Evolutionary conservation across 176 grass and related monocot genomes (phyloP).

Genomic region (Oryza australiensis): DNA sequence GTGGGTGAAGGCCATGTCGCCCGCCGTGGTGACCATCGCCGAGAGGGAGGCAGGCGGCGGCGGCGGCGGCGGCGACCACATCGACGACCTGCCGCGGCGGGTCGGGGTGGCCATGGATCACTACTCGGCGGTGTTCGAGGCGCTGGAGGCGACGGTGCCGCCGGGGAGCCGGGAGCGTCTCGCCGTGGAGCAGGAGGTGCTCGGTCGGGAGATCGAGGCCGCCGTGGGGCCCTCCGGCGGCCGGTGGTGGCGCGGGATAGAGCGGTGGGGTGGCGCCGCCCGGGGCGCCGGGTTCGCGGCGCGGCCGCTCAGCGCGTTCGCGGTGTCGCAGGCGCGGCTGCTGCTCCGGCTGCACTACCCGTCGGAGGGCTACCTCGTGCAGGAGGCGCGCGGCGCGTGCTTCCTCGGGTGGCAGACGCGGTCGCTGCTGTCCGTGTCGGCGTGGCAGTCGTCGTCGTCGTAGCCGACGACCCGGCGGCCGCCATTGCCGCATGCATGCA

Average conservation of each 20-base stretch:
- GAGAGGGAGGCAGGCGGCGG: slow-evolving; percentile 58
- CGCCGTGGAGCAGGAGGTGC: slow-evolving; percentile 82
- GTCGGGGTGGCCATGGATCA: slow-evolving; percentile 59
- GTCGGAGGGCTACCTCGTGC: slow-evolving; percentile 85
- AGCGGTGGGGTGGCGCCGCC: slow-evolving; percentile 64
- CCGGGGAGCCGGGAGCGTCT: slow-evolving; percentile 75
- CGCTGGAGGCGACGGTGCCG: slow-evolving; percentile 85
- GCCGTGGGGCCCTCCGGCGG: slow-evolving; percentile 40
- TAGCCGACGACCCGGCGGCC: neutral
- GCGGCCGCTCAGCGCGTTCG: slow-evolving; percentile 71
- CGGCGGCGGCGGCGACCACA: slow-evolving; percentile 28
- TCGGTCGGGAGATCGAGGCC: slow-evolving; percentile 76
- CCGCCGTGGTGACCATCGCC: slow-evolving; percentile 74
- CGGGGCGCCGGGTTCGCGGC: slow-evolving; percentile 51
- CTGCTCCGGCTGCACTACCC: slow-evolving; percentile 98
- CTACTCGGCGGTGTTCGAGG: slow-evolving; percentile 86
- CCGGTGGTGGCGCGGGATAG: slow-evolving; percentile 59
- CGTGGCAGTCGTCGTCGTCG: slow-evolving; percentile 71
- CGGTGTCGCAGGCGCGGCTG: slow-evolving; percentile 82
- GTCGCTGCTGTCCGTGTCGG: slow-evolving; percentile 89
- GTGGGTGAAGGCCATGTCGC: slow-evolving; percentile 65
- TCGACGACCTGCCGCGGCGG: slow-evolving; percentile 41
- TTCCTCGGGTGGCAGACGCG: slow-evolving; percentile 90
- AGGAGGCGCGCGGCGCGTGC: slow-evolving; percentile 72
- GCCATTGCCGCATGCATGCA: slow-evolving; percentile 20